A percentile compares a stretch with the other conserved stretches of the same genome.
phyloP scores from a whole-genome alignment of 257 asterid species.

The Scutellaria minor region DNA sequence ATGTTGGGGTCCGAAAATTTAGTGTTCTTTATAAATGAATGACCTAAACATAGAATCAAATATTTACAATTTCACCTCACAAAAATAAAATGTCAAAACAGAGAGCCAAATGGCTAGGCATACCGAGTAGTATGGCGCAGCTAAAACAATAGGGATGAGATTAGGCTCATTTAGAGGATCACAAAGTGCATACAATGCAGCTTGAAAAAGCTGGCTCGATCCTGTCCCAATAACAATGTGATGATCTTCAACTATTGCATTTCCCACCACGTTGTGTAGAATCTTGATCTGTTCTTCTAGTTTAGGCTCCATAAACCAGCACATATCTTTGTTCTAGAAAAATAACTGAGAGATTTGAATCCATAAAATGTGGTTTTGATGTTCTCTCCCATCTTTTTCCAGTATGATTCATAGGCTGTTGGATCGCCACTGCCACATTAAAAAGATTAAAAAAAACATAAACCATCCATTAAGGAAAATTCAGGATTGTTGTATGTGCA shows the following conservation, averaged over 20 bases:
- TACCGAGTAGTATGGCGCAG: conserved; percentile 77
- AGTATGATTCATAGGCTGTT: conserved; percentile 39
- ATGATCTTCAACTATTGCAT: conserved; percentile 53
- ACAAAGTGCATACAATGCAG: conserved; percentile 65
- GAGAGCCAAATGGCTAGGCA: too few species aligned
- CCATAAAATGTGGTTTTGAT: conserved; percentile 39
- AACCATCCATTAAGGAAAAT: neutral
- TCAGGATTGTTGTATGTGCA: neutral
- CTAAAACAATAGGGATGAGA: conserved; percentile 59
- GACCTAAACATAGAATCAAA: too few species aligned
- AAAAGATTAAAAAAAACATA: neutral
- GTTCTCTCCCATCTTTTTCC: conserved; percentile 29
- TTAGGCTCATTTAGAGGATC: conserved; percentile 34
- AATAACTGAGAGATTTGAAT: conserved; percentile 66
- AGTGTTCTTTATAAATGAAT: too few species aligned
- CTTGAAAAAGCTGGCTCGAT: conserved; percentile 75
- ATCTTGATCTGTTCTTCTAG: conserved; percentile 59
- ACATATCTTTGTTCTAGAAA: conserved; percentile 43
- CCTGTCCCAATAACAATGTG: conserved; percentile 71
- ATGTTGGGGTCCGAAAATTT: too few species aligned
- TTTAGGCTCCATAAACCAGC: conserved; percentile 79
- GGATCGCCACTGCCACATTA: conserved; percentile 49
- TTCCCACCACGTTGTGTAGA: conserved; percentile 63
- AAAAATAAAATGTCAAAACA: too few species aligned
- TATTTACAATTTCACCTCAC: too few species aligned